Base-by-base conservation (phyloP, 164 flowering plant genomes). In the Magnolia changhungtana region DNA sequence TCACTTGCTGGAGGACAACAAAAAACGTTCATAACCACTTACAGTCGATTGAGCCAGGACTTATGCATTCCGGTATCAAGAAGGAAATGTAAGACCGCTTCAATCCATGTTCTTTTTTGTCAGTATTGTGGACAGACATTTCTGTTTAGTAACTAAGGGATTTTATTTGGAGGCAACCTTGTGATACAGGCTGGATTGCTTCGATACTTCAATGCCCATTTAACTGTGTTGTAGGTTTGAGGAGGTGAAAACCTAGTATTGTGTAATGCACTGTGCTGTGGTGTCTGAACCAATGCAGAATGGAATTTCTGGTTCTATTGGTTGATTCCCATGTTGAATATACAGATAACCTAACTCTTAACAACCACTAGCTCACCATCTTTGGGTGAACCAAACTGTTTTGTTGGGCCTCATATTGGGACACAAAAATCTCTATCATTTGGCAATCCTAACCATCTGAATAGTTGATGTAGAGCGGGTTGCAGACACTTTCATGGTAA, bases 1-100 rank as follows among this genome's bases (percentile, higher is more conserved):
- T 73, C 89, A 92, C 51, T 79, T 91, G 80, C 85, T 88, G 67
- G 91, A 87, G 71, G 97, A 92, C 75, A 92, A 92, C 79, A 92
- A 90, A 73, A 27, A 88, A 82, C 74, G 84, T 91, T 49, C 82
- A 90, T 72, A 83, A 71, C 69, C 89, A 87, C 79, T 84, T 92
- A 84, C 87, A 88, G 61, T 82, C 87, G 1, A 51, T 89, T 72
- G 94, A 92, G 72, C 75, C 74, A 61, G 86, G 68, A 72, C 18
- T 84, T 72, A 88, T 92, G 3, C 87, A 50, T 74, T 88, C 94
- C 6, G 85, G 80, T 77, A 82, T 86, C 85, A 92, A 89, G 86
- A 92, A 90, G 86, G 80, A 77, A 69, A 75, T 63, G 8, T 90
- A 80, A 85, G 77, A 73, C 31, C 63, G 63, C 51, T n/a, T 37